Percentiles rank a stretch among this genome's conserved stretches.
These are phyloP conservation scores for Hypomyces rosellus DNA, from an alignment of 2,329 filamentous ascomycete genomes.

Conservation along the genomic window DNA sequence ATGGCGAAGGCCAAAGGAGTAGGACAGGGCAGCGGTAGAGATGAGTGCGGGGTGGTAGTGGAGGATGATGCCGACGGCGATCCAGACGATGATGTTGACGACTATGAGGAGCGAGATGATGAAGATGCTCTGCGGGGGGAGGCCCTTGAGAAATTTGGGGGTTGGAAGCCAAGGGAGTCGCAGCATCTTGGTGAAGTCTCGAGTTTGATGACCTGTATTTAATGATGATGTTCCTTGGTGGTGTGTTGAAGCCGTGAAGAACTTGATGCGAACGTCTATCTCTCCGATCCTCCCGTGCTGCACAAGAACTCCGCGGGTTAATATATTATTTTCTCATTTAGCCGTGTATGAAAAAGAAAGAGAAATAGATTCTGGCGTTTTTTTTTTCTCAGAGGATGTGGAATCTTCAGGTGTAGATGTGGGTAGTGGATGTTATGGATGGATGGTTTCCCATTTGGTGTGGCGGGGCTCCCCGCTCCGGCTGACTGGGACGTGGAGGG, in stretches of 20 bases:
- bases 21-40: conserved; percentile 76
- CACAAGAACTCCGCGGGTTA: too few species aligned
- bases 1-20: conserved; percentile 83
- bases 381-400: too few species aligned
- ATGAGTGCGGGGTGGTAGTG: conserved; percentile 56
- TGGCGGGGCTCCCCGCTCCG: too few species aligned
- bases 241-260: neutral
- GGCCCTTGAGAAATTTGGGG: conserved; percentile 24
- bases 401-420: too few species aligned
- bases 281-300: too few species aligned
- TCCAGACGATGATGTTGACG: conserved; percentile 52
- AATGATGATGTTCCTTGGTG: neutral
- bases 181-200: neutral
- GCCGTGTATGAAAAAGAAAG: too few species aligned
- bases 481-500: too few species aligned
- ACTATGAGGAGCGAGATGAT: conserved; percentile 46
- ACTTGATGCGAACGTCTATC: too few species aligned
- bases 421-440: too few species aligned
- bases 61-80: conserved; percentile 45
- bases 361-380: too few species aligned
- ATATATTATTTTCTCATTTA: too few species aligned
- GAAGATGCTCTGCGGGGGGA: conserved; percentile 32
- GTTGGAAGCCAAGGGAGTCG: conserved; percentile 7
- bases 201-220: neutral
- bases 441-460: too few species aligned